Evolutionary conservation across 805 yeast genomes (phyloP).

Genomic region (Lachancea mirantina): DNA sequence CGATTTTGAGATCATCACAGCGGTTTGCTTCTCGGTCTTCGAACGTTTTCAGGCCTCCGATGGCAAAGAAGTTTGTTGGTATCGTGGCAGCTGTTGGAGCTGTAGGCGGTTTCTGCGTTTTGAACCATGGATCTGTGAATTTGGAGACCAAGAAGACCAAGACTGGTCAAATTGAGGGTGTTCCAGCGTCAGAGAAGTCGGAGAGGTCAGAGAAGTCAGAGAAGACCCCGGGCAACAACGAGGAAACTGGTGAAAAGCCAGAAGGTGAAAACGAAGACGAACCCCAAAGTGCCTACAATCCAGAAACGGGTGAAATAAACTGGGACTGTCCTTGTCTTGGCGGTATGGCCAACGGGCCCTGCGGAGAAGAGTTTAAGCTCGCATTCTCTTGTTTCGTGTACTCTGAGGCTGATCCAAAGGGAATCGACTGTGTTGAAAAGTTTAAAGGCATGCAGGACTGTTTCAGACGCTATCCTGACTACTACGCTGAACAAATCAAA

Average conservation of each 20-base stretch:
- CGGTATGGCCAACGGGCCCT: constrained; percentile 98
- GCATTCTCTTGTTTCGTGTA: constrained; percentile 94
- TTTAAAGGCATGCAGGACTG: constrained; percentile 90
- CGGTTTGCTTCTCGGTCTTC: too few species aligned
- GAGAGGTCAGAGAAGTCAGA: background rate
- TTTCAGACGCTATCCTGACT: constrained; percentile 87
- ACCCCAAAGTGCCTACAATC: constrained; percentile 73
- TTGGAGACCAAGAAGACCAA: background rate
- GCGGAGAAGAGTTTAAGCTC: constrained; percentile 91
- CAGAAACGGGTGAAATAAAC: constrained; percentile 97
- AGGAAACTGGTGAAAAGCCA: background rate
- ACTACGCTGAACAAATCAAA: constrained; percentile 83
- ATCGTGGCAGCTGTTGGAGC: background rate
- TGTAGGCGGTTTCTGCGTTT: background rate
- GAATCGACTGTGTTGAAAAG: constrained; percentile 87
- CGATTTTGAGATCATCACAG: too few species aligned
- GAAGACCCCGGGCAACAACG: background rate
- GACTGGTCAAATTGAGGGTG: background rate
- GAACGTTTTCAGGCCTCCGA: too few species aligned
- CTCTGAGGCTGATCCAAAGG: constrained; percentile 93
- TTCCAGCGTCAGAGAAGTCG: background rate
- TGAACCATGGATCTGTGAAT: background rate
- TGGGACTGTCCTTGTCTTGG: constrained; percentile 99
- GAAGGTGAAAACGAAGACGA: constrained; percentile 12
- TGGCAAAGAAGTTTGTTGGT: too few species aligned